Evolutionary conservation across 179 eudicot species (phyloP).

Genomic region (Heliamphora pulchella): DNA sequence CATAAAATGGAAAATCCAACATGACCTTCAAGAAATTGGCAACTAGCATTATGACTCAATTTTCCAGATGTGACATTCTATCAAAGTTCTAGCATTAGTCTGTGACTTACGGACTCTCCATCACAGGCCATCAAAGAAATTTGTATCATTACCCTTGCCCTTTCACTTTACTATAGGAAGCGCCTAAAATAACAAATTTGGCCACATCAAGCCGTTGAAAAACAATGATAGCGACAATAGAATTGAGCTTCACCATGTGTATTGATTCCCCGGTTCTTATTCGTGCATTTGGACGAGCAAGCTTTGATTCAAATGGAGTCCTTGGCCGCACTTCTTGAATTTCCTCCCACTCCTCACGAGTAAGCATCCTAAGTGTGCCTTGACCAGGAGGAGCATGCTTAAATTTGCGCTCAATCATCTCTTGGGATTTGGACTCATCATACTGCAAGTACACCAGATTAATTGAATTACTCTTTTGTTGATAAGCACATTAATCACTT

Average conservation of each 20-base stretch:
- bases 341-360: constrained; percentile 84
- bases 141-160: neutral
- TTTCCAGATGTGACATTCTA: neutral
- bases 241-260: constrained; percentile 40
- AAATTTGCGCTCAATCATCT: constrained; percentile 64
- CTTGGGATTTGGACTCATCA: constrained; percentile 82
- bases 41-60: neutral
- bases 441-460: constrained; percentile 34
- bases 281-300: constrained; percentile 86
- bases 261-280: constrained; percentile 65
- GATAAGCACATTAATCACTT: too few relatives aligned
- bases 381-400: constrained; percentile 78
- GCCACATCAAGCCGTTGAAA: neutral
- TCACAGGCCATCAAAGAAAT: neutral
- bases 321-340: constrained; percentile 79
- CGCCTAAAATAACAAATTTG: neutral
- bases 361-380: constrained; percentile 86
- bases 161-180: neutral
- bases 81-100: neutral
- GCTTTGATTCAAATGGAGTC: constrained; percentile 92
- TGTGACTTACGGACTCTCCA: neutral
- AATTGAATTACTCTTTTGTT: neutral
- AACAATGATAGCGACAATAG: neutral
- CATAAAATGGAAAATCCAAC: neutral
- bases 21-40: neutral